Percentiles rank a stretch among this genome's conserved stretches.
These are phyloP conservation scores for Mortierella sp. DNA, from an alignment of 371 early-diverging fungal genomes.

Conservation along the genomic window DNA sequence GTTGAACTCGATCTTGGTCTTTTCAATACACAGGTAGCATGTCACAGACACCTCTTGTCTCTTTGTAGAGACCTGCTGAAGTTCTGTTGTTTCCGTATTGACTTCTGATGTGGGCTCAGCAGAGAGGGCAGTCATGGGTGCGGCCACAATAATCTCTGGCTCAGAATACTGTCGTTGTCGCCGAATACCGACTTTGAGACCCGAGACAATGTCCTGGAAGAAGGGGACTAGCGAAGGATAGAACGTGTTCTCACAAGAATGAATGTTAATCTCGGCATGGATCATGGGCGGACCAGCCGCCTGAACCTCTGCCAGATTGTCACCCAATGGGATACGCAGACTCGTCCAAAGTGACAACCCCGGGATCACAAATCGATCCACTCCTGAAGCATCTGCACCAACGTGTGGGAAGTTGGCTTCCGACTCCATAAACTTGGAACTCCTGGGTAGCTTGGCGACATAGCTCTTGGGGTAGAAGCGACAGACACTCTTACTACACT, in stretches of 20 bases:
- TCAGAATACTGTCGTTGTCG: conserved; percentile 36
- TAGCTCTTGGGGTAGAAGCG: conserved; percentile 66
- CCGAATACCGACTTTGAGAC: conserved; percentile 74
- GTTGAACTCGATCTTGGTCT: conserved; percentile 78
- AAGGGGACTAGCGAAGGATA: conserved; percentile 82
- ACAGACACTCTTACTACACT: conserved; percentile 55
- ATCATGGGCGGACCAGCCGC: conserved; percentile 60
- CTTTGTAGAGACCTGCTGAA: conserved; percentile 44
- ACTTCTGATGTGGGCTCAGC: conserved; percentile 55
- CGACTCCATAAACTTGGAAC: conserved; percentile 44
- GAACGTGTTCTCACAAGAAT: conserved; percentile 80
- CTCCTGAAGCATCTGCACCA: conserved; percentile 55
- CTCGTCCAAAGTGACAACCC: conserved; percentile 71
- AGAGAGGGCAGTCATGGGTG: not conserved
- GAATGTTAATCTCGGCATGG: conserved; percentile 77
- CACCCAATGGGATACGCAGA: conserved; percentile 73
- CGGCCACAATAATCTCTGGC: conserved; percentile 3
- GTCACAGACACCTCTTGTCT: conserved; percentile 36
- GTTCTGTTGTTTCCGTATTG: conserved; percentile 42
- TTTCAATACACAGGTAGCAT: conserved; percentile 65
- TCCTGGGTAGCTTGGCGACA: conserved; percentile 37
- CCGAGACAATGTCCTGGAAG: conserved; percentile 71
- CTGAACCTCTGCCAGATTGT: conserved; percentile 48
- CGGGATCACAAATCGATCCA: conserved; percentile 73
- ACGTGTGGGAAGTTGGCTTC: conserved; percentile 43